Conservation (phyloP, 2,329 filamentous ascomycete genomes). For the Volutella citrinella region DNA sequence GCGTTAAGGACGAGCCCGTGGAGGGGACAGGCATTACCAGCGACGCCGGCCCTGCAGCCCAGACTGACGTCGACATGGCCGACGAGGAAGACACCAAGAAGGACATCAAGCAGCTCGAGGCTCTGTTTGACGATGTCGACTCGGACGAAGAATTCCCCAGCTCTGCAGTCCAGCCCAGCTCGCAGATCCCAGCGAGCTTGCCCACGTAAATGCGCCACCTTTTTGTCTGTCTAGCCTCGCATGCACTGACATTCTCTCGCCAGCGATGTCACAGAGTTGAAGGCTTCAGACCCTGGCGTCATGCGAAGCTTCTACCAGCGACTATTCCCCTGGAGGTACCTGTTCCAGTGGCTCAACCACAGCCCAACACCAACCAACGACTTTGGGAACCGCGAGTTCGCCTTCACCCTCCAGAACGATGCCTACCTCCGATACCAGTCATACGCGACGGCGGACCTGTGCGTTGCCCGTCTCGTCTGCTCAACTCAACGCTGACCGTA, state of each 20-base stretch:
- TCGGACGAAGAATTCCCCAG: conserved; percentile 61
- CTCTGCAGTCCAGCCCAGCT: conserved; percentile 38
- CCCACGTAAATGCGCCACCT: conserved; percentile 39
- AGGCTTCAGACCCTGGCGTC: conserved; percentile 71
- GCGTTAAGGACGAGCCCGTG: conserved; percentile 25
- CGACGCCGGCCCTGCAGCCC: conserved; percentile 11
- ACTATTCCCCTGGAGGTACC: conserved; percentile 87
- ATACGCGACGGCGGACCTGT: conserved; percentile 53
- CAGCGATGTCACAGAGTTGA: conserved; percentile 36
- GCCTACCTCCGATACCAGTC: conserved; percentile 90
- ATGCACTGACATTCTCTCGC: conserved; percentile 9
- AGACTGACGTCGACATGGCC: conserved; percentile 18
- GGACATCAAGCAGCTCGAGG: conserved; percentile 51
- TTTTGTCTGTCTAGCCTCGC: too few relatives aligned
- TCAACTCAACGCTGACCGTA: conserved; percentile 6
- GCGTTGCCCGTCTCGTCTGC: conserved; percentile 9
- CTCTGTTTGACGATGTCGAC: conserved; percentile 56
- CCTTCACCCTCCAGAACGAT: conserved; percentile 90
- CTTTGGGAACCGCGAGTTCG: conserved; percentile 92
- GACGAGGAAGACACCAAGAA: conserved; percentile 33
- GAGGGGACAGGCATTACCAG: conserved; percentile 20
- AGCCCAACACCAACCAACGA: conserved; percentile 80
- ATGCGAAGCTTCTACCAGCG: conserved; percentile 95
- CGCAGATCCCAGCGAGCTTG: conserved; percentile 44
- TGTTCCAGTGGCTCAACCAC: conserved; percentile 98